Base-by-base conservation (phyloP, 176 grass and related monocot genomes). In the Triticum monococcum region DNA sequence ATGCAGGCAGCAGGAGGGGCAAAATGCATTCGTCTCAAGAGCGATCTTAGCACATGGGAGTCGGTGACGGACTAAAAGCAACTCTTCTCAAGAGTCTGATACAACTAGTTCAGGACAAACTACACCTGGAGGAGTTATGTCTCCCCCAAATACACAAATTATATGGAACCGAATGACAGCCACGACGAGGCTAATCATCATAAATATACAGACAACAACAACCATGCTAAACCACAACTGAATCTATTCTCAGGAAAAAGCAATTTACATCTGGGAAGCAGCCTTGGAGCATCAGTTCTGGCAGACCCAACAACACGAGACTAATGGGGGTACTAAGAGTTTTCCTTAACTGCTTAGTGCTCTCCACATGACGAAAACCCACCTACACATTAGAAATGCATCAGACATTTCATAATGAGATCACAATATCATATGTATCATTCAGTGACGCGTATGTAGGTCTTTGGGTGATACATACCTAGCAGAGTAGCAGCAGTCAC, bases 181-280 rank as follows among this genome's bases (percentile, higher is more conserved):
- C 69, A 20, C 70, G 59, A 20, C 70, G 46, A 70, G 62, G 67
- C 50, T 82, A 91, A 84, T 80, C 79, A 62, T 84, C 63, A 77
- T 84, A 66, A 81, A 85, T 85, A 84, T 88, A 88, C 81, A 91
- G 25, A 85, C 70, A 88, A 77, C 48, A 54, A 54, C 16, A n/a
- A 26, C 22, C 31, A 46, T 12, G 23, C 89, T 88, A 91, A 60
- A 24, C n/a, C 61, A 77, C 86, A 77, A 62, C 18, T 10, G 62
- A 76, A 61, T 32, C 86, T 85, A 85, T 81, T 80, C 81, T 80
- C 63, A 77, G 68, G 85, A 72, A 68, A 87, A 75, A 88, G 89
- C 24, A 68, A 85, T 85, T 88, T 86, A 88, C 82, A 88, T 64
- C 90, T 72, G 74, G 12, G 70, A 20, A 88, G 79, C 84, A 70